Conservation (phyloP, 1,139 yeast genomes). For the Suhomyces taliae region DNA sequence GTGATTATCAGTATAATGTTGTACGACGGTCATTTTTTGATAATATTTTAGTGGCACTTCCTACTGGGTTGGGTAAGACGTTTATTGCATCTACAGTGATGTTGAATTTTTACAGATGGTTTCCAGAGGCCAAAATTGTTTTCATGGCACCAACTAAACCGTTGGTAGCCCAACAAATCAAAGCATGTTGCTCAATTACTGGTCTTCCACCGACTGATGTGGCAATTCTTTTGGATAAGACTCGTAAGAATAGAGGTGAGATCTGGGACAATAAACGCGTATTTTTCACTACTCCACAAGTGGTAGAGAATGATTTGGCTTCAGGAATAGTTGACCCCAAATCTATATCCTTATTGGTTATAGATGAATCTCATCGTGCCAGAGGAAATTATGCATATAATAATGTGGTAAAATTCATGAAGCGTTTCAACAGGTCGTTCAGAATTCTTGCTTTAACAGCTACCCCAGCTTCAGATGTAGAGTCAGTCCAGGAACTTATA, state of each 20-base stretch:
- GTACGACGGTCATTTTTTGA: constrained; percentile 69
- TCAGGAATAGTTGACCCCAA: constrained; percentile 77
- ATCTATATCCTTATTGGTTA: constrained; percentile 68
- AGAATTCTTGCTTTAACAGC: constrained; percentile 89
- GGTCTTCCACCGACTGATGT: constrained; percentile 78
- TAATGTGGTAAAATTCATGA: constrained; percentile 69
- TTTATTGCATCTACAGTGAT: constrained; percentile 94
- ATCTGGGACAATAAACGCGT: constrained; percentile 79
- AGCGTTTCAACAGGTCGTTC: constrained; percentile 63
- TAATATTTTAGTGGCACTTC: constrained; percentile 84
- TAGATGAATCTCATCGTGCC: constrained; percentile 96
- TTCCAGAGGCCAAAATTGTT: constrained; percentile 68
- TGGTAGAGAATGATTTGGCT: constrained; percentile 84
- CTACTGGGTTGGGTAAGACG: constrained; percentile 97
- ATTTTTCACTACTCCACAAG: constrained; percentile 95
- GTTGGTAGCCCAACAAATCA: constrained; percentile 94
- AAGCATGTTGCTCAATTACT: constrained; percentile 86
- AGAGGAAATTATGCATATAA: constrained; percentile 88
- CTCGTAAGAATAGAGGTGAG: constrained; percentile 61
- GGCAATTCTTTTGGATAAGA: constrained; percentile 77
- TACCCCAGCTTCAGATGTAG: constrained; percentile 87
- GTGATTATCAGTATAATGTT: constrained; percentile 88
- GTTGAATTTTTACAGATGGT: constrained; percentile 89
- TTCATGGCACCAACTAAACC: constrained; percentile 98
- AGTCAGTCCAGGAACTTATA: constrained; percentile 84